Conservation (phyloP, 371 early-diverging fungal genomes). For the Gilbertella persicaria region DNA sequence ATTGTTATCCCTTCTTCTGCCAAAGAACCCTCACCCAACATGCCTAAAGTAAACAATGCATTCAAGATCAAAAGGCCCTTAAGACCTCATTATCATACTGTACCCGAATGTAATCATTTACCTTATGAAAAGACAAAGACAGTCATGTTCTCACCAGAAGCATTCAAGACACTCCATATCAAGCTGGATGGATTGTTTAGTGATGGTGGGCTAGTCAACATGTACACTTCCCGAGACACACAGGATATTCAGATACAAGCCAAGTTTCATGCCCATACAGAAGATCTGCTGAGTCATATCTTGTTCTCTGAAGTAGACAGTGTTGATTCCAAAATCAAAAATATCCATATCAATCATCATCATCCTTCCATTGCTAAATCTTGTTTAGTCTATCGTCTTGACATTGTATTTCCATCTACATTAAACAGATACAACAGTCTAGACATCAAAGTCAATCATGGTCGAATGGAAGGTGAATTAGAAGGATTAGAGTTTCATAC, state of each 20-base stretch:
- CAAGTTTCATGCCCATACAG: constrained; percentile 3
- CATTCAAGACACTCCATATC: not conserved
- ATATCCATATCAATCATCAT: constrained; percentile 7
- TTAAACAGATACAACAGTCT: constrained; percentile 3
- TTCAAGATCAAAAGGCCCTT: constrained; percentile 8
- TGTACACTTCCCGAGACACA: not conserved
- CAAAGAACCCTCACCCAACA: not conserved
- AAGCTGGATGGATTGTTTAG: constrained; percentile 15
- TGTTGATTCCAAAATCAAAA: not conserved
- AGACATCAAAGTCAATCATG: constrained; percentile 4
- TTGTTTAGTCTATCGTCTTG: constrained; percentile 11
- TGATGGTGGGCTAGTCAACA: constrained; percentile 5
- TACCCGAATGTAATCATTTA: constrained; percentile 4
- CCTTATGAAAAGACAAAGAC: constrained; percentile 1
- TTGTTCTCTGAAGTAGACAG: not conserved
- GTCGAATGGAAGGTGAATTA: constrained; percentile 11
- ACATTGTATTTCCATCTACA: constrained; percentile 7
- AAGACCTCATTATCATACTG: not conserved
- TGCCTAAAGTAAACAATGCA: not conserved
- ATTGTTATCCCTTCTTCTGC: constrained; percentile 5
- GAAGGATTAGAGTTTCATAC: not conserved
- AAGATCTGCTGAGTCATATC: constrained; percentile 1
- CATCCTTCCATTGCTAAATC: constrained; percentile 1
- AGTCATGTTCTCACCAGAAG: not conserved
- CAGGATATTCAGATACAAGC: not conserved